phyloP scores from a whole-genome alignment of 371 early-diverging fungal genomes.

The Mucor saturninus region DNA sequence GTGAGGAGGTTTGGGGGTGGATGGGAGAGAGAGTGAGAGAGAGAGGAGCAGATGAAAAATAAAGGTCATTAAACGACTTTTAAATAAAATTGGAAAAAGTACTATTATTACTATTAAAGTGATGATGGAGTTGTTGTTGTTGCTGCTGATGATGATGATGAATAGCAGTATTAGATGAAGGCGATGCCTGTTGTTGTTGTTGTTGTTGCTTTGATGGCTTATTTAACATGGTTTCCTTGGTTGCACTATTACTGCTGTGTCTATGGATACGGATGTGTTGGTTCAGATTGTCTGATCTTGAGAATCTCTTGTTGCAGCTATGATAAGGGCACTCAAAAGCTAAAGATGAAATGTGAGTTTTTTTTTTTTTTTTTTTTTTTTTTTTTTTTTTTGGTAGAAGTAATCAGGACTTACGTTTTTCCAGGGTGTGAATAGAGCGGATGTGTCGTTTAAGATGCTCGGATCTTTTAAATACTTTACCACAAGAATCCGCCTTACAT shows the following conservation, averaged over 20 bases:
- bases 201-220: constrained; percentile 10
- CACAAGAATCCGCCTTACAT: constrained; percentile 61
- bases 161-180: neutral
- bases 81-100: constrained; percentile 34
- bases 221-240: neutral
- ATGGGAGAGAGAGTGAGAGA: constrained; percentile 5
- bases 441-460: constrained; percentile 72
- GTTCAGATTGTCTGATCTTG: constrained; percentile 82
- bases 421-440: constrained; percentile 68
- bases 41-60: constrained; percentile 1
- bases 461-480: constrained; percentile 68
- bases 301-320: constrained; percentile 82
- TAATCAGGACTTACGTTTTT: constrained; percentile 58
- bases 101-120: constrained; percentile 20
- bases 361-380: neutral
- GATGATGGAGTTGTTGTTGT: constrained; percentile 2
- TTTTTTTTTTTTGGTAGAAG: neutral
- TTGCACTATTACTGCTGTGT: constrained; percentile 35
- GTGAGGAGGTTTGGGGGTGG: neutral
- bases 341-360: constrained; percentile 17
- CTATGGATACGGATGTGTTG: constrained; percentile 72
- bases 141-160: neutral
- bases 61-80: constrained; percentile 3
- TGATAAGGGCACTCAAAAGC: constrained; percentile 70
- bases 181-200: neutral